Base-by-base conservation (phyloP, 805 yeast species). In the Yarrowia sp. region DNA sequence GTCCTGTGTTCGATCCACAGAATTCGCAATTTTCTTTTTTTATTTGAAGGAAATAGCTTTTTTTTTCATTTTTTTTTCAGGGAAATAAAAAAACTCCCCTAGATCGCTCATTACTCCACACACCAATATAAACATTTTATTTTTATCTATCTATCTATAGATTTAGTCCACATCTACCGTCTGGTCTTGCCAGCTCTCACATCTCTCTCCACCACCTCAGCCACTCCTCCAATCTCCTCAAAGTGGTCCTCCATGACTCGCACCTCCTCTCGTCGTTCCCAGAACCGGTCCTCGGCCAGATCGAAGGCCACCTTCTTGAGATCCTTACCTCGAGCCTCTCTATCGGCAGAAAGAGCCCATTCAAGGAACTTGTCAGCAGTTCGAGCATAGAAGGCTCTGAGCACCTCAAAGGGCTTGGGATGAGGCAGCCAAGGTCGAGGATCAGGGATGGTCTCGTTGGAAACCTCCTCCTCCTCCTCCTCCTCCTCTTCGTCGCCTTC, bases 381-480 rank as follows among this genome's bases (percentile, higher is more conserved):
- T 74, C 97, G 88, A 24, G 89, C 80, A 76, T 95, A 94, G 79
- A 94, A 94, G 1, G 86, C 87, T 72, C 97, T 86, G 69, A 94
- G 81, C 1, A 86, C 79, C 79, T 94, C 98, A 74, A 94, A 95
- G 8, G 97, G 88, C 74, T 93, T 92, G 42, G 99, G 99, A 76
- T 93, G 98, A 58, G 98, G 98, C 67, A 94, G 83, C 97, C 97
- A 94, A 17, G 99, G 97, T 76, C 97, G 86, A 53, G 89, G 90
- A 77, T 94, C 99, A 17, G 97, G 96, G 72, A 88, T 85, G 70
- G 86, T 91, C 55, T 86, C 87, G 70, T 85, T 58, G 3, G 82
- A 86, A 38, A 82, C 88, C 55, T 82, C 88, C 1, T 76, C 85
- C 50, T 86, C 91, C n/a, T 84, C 91, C 33, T 85, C 91, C 20